Evolutionary conservation across 2,329 filamentous ascomycete species (phyloP), one percentile per base, ranked within the genome.

Genomic region (Paraphaeosphaeria sporulosa): DNA sequence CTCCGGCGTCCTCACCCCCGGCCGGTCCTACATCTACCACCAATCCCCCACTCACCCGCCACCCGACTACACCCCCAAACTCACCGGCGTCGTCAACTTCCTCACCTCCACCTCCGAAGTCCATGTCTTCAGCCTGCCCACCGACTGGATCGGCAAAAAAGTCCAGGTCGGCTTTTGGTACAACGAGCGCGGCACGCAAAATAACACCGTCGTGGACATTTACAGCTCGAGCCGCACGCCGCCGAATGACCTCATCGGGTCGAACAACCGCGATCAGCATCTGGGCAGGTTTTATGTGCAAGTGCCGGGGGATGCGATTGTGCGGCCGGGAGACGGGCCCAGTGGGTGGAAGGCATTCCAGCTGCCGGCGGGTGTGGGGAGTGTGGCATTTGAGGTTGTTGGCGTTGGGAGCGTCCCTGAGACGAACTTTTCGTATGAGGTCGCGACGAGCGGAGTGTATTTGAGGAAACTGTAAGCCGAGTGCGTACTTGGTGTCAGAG

Each of bases 251-350:
- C 12, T 13, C 3, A 52, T 52, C 27, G 49, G 49, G 38, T 52
- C 49, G 21, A 52, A 42, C 34, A 52, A 52, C 21, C 34, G 49
- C 4, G 49, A 52, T n/a, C 21, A 52, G 9, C 49, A 52, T n/a
- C 49, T 52, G 6, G 49, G 13, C 1, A 38, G 49, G 15, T 52
- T 52, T 13, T 42, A 40, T 42, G 19, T 52, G 34, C 34, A 23
- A 17, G 6, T 12, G 1, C 9, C 8, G 9, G 49, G 49, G 23
- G 49, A 52, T 42, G 49, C 32, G 21, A 52, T 21, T 17, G 21
- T 27, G 23, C 40, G 27, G 13, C 12, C 34, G 12, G 32, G 30
- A 25, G 49, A 52, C 3, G 49, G 49, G 3, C 49, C 49, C 1
- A 27, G n/a, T 8, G 21, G 3, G 15, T 52, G 49, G 49, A 12